A percentile compares a stretch with the other conserved stretches of the same genome.
Evolutionary conservation across 768 basidiomycete genomes (phyloP).

Genomic region (Kwoniella shandongensis): DNA sequence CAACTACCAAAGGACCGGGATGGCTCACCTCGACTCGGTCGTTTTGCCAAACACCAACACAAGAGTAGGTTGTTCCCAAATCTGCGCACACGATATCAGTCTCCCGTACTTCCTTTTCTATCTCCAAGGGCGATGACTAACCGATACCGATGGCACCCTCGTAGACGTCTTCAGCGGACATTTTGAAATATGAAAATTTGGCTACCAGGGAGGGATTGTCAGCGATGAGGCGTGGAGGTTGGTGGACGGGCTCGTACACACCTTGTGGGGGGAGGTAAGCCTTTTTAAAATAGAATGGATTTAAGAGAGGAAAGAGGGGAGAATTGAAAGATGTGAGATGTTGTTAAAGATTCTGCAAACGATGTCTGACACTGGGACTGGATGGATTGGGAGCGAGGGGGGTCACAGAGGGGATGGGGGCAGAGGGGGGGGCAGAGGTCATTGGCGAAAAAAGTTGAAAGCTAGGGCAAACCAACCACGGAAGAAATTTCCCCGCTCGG

Average conservation of each 20-base stretch:
- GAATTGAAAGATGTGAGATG: too few species aligned
- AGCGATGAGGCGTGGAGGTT: not conserved
- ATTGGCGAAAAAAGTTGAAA: not conserved
- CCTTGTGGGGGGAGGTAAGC: constrained; percentile 24
- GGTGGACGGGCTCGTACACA: not conserved
- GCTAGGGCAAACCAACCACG: not conserved
- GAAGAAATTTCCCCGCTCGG: constrained; percentile 11
- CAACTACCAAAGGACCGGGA: too few species aligned
- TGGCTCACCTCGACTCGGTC: constrained; percentile 53
- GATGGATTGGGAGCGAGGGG: not conserved
- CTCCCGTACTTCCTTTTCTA: not conserved
- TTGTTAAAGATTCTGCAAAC: not conserved
- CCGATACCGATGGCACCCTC: constrained; percentile 97
- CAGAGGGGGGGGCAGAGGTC: not conserved
- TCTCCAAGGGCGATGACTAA: constrained; percentile 35
- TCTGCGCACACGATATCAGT: constrained; percentile 20
- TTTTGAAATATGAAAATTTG: constrained; percentile 50
- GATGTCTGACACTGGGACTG: too few species aligned
- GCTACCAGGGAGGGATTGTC: constrained; percentile 11
- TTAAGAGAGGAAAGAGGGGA: constrained; percentile 11
- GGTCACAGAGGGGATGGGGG: not conserved
- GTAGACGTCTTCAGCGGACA: constrained; percentile 78
- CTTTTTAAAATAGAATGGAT: constrained; percentile 17
- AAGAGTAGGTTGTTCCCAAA: constrained; percentile 57
- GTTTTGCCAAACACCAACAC: constrained; percentile 56